Conservation (phyloP, 1,284 basidiomycete species). For the Malassezia nana region DNA sequence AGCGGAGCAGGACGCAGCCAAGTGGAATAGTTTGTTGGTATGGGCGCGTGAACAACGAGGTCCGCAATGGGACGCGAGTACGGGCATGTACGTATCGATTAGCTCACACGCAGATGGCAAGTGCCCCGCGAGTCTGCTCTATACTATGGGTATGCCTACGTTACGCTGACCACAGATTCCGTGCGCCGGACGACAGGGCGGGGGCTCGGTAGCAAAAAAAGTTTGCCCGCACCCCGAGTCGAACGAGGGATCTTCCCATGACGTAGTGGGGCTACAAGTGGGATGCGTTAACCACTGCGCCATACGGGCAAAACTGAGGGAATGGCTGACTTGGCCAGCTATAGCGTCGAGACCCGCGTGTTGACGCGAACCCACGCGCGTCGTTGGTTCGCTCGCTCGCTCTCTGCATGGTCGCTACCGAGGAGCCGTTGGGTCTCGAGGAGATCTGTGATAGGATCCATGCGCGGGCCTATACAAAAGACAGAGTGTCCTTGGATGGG, state of each 20-base stretch:
- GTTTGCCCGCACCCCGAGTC: constrained; percentile 21
- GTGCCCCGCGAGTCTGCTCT: constrained; percentile 1
- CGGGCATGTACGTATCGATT: constrained; percentile 18
- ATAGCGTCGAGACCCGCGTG: background rate
- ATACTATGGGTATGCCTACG: constrained; percentile 9
- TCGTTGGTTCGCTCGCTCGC: too few species aligned
- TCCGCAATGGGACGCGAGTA: constrained; percentile 21
- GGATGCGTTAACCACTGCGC: constrained; percentile 23
- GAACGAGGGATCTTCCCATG: constrained; percentile 23
- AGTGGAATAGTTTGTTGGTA: constrained; percentile 20
- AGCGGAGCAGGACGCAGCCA: constrained; percentile 13
- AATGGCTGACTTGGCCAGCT: background rate
- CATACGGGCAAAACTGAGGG: constrained; percentile 17
- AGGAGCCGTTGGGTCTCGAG: constrained; percentile 2
- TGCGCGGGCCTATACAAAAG: constrained; percentile 8
- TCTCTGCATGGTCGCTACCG: background rate
- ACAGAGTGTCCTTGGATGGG: constrained; percentile 1
- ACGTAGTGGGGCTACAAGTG: constrained; percentile 17
- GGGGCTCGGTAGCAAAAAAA: constrained; percentile 1
- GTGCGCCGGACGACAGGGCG: background rate
- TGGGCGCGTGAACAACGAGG: constrained; percentile 19
- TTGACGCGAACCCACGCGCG: background rate
- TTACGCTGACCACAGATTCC: constrained; percentile 6
- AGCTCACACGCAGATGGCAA: constrained; percentile 15
- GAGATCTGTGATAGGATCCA: constrained; percentile 8